These are phyloP conservation scores for Nakazawaea pomicola DNA, from an alignment of 805 yeast species.

Conservation along the genomic window DNA sequence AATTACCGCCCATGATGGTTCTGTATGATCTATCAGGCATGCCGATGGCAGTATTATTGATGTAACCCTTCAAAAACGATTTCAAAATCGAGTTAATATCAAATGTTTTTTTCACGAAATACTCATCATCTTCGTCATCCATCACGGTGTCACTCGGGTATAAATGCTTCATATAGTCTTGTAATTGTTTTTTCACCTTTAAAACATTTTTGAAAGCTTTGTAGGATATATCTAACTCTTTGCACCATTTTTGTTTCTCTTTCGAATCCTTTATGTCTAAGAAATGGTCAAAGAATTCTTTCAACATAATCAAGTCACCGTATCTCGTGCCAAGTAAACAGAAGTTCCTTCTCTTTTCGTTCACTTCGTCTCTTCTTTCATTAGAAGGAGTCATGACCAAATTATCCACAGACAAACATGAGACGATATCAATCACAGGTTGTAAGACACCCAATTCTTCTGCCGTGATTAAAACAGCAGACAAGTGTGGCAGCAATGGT, in stretches of 20 bases:
- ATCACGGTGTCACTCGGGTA: constrained; percentile 30
- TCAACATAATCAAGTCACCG: constrained; percentile 83
- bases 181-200: constrained; percentile 71
- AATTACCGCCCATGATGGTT: constrained; percentile 79
- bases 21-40: constrained; percentile 91
- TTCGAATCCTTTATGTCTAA: constrained; percentile 34
- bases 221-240: constrained; percentile 65
- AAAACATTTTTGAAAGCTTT: constrained; percentile 77
- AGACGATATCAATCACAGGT: constrained; percentile 80
- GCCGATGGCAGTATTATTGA: constrained; percentile 89
- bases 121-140: constrained; percentile 24
- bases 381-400: constrained; percentile 73
- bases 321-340: constrained; percentile 66
- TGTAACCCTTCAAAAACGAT: constrained; percentile 77
- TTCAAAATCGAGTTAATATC: constrained; percentile 61
- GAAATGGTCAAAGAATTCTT: constrained; percentile 67
- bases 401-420: constrained; percentile 92
- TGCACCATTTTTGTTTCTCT: constrained; percentile 81
- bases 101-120: constrained; percentile 25
- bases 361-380: constrained; percentile 79
- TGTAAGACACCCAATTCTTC: constrained; percentile 43
- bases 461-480: constrained; percentile 79
- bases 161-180: constrained; percentile 56
- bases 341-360: constrained; percentile 62
- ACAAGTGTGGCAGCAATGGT: constrained; percentile 89